Evolutionary conservation across 768 basidiomycete genomes (phyloP), one percentile per base, ranked within the genome.

Genomic region (Cyathus striatus): DNA sequence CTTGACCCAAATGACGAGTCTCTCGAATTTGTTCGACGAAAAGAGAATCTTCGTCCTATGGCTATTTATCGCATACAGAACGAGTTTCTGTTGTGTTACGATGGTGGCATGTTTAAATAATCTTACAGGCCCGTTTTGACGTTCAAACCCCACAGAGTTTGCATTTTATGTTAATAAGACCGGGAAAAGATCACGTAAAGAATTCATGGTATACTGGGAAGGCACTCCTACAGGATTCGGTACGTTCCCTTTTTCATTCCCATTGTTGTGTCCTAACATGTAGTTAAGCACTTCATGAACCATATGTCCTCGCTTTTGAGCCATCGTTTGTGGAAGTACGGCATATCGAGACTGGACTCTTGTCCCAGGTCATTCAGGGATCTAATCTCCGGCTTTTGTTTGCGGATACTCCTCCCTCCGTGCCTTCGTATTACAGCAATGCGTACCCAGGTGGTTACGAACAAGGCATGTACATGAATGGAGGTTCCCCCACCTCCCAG

Each of bases 101-200:
- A 98, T 61, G 93, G 95, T 94, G 47, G 57, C 79, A 12, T 27
- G 21, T 30, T 12, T 20, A 32, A 51, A 23, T 41, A 4, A 13
- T 30, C 21, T 14, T 18, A 23, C 39, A 21, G 17, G 6, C 12
- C 2, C 41, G 20, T 41, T 49, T 42, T 59, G 23, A 49, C 45
- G 9, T 30, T 36, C 9, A 10, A 6, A 36, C 35, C 17, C 10
- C 35, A 7, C 52, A 96, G 96, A 98, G 66, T 99, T 97, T 60
- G 96, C 96, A 0, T 98, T 99, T 60, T 98, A 97, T 62, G 93
- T 99, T 50, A 95, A 98, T 65, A 91, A 90, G 70, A 94, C 84
- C 48, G 96, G 96, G 2, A 87, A 91, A 70, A 73, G 92, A 47
- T 90, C 94, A 38, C 72, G 90, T 41, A 86, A 80, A 49, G 83